A percentile compares a stretch with the other conserved stretches of the same genome.
Conservation (phyloP, 2,329 filamentous ascomycete genomes). For the Pyrenophora teres region DNA sequence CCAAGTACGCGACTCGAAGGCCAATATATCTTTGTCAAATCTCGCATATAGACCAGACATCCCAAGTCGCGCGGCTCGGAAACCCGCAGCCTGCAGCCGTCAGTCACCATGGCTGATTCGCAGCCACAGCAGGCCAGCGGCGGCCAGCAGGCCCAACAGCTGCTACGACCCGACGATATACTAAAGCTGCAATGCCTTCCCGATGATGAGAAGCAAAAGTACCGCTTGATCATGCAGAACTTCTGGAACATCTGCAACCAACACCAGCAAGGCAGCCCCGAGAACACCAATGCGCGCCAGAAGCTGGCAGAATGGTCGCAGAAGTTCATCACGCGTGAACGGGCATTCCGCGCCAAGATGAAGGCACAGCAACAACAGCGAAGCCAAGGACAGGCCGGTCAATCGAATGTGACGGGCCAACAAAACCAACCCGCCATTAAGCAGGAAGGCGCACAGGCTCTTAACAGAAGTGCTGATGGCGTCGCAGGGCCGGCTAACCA, state of each 20-base stretch:
- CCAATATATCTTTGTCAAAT: neutral
- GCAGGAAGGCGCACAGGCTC: conserved; percentile 24
- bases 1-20: neutral
- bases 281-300: conserved; percentile 56
- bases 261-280: conserved; percentile 54
- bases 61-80: conserved; percentile 13
- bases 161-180: conserved; percentile 44
- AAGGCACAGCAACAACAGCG: conserved; percentile 26
- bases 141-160: conserved; percentile 26
- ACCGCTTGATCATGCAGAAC: conserved; percentile 58
- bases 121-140: conserved; percentile 37
- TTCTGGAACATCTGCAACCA: conserved; percentile 60
- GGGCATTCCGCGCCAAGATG: conserved; percentile 50
- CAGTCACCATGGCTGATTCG: conserved; percentile 41
- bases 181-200: conserved; percentile 49
- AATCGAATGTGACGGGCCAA: conserved; percentile 34
- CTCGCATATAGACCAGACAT: neutral
- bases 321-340: conserved; percentile 56
- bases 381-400: conserved; percentile 28
- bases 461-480: conserved; percentile 7
- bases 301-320: conserved; percentile 58
- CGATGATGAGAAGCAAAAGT: conserved; percentile 60
- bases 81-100: conserved; percentile 21
- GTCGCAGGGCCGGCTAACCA: conserved; percentile 9
- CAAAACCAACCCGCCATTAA: conserved; percentile 35